Evolutionary conservation across 2,329 filamentous ascomycete genomes (phyloP).

Genomic region (Simplicillium sp.): DNA sequence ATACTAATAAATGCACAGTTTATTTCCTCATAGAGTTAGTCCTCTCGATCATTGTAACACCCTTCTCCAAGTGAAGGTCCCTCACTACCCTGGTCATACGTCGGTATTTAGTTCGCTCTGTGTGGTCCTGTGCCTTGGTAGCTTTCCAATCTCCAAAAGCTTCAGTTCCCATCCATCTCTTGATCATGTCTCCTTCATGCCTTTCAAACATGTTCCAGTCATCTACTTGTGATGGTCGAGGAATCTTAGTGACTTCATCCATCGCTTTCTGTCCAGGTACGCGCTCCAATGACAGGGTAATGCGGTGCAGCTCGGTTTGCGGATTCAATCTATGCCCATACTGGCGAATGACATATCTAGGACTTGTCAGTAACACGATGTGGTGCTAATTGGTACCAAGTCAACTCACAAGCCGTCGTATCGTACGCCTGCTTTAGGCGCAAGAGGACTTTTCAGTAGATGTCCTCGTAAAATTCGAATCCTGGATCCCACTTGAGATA

Average conservation of each 20-base stretch:
- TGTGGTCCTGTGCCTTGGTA: slow-evolving; percentile 18
- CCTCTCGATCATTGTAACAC: not conserved
- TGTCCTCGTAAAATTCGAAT: slow-evolving; percentile 45
- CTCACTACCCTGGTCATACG: slow-evolving; percentile 15
- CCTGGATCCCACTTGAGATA: slow-evolving; percentile 37
- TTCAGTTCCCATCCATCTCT: slow-evolving; percentile 25
- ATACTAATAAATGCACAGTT: too few relatives aligned
- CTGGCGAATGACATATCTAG: slow-evolving; percentile 37
- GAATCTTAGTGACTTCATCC: slow-evolving; percentile 32
- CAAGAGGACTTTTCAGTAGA: slow-evolving; percentile 37
- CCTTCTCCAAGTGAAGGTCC: slow-evolving; percentile 11
- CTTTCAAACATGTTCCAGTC: slow-evolving; percentile 44
- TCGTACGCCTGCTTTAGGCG: slow-evolving; percentile 41
- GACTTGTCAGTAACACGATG: not conserved
- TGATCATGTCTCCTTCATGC: slow-evolving; percentile 31
- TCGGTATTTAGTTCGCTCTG: slow-evolving; percentile 17
- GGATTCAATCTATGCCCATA: slow-evolving; percentile 34
- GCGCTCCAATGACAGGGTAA: slow-evolving; percentile 37
- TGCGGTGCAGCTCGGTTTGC: slow-evolving; percentile 27
- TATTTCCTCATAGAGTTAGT: not conserved
- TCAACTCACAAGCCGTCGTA: slow-evolving; percentile 47
- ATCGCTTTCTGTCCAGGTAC: slow-evolving; percentile 30
- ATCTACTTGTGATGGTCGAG: slow-evolving; percentile 44
- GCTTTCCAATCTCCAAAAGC: slow-evolving; percentile 31
- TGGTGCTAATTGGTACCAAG: not conserved